These are phyloP conservation scores for Oldenlandia corymbosa DNA, from an alignment of 257 asterid genomes.

Conservation along the genomic window DNA sequence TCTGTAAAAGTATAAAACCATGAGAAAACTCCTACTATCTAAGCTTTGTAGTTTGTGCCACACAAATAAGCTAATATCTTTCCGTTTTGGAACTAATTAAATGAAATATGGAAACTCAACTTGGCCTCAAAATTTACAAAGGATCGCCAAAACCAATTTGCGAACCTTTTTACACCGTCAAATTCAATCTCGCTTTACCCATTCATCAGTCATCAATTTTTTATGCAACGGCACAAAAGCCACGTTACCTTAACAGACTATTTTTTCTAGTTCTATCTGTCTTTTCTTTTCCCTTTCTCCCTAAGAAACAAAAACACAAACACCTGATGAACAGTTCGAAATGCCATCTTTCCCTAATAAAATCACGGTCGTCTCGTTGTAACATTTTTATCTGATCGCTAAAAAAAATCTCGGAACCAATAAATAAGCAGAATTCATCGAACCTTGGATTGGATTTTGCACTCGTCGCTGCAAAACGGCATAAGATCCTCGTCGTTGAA, in stretches of 20 bases:
- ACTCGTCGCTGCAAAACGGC: conserved; percentile 52
- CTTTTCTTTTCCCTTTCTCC: neutral
- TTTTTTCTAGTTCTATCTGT: too few species aligned
- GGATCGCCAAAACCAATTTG: neutral
- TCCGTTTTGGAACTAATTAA: neutral
- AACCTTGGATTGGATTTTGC: conserved; percentile 48
- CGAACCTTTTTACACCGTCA: neutral
- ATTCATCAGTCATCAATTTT: neutral
- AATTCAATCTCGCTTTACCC: neutral
- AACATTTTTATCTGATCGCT: neutral
- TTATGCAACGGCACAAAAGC: neutral
- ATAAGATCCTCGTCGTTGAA: conserved; percentile 6
- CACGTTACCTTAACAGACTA: neutral
- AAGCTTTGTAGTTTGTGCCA: too few species aligned
- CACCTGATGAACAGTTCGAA: conserved; percentile 14
- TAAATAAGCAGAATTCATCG: neutral
- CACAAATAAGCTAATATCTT: neutral
- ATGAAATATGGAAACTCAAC: neutral
- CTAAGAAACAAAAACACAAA: conserved; percentile 21
- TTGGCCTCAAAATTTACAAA: neutral
- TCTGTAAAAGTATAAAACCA: neutral
- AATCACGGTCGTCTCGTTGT: too few species aligned
- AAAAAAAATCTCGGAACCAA: neutral
- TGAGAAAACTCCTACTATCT: neutral
- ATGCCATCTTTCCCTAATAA: neutral